Conservation (phyloP, 106 monocot species). For the Platanthera guangdongensis region DNA sequence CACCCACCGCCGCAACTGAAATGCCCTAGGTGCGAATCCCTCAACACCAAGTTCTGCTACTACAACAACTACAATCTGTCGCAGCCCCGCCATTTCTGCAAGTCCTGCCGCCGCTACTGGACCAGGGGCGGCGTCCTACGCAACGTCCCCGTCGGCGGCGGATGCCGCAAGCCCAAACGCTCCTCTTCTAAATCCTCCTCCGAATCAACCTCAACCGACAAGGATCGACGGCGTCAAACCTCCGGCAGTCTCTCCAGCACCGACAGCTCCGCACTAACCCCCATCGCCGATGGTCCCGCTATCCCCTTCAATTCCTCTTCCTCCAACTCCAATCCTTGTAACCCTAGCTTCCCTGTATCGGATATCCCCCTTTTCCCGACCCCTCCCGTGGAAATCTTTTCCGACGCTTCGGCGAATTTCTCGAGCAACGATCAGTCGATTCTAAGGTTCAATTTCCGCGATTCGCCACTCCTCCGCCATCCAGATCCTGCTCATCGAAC, state of each 20-base stretch:
- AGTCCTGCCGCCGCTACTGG: conserved; percentile 86
- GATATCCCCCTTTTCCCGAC: background rate
- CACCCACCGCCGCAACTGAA: conserved; percentile 11
- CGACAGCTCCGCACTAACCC: conserved; percentile 1
- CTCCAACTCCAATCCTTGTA: background rate
- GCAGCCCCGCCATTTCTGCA: conserved; percentile 69
- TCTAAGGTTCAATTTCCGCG: conserved; percentile 7
- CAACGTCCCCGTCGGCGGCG: conserved; percentile 87
- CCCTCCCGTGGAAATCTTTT: background rate
- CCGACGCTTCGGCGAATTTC: conserved; percentile 4
- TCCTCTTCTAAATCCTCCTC: conserved; percentile 17
- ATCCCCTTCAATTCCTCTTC: background rate
- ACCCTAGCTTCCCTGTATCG: background rate
- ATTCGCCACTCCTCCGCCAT: background rate
- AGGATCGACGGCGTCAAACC: background rate
- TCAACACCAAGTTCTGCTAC: conserved; percentile 82
- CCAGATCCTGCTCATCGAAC: conserved; percentile 2
- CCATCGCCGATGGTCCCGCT: background rate
- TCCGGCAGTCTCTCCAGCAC: conserved; percentile 6
- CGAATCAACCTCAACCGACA: background rate
- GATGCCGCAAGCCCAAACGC: conserved; percentile 52
- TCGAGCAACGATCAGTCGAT: background rate
- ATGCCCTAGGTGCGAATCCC: conserved; percentile 54
- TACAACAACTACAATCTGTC: conserved; percentile 81
- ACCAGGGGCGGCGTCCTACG: conserved; percentile 78